phyloP scores from a whole-genome alignment of 2,329 filamentous ascomycete species.

The Fusarium brachygibbosum region DNA sequence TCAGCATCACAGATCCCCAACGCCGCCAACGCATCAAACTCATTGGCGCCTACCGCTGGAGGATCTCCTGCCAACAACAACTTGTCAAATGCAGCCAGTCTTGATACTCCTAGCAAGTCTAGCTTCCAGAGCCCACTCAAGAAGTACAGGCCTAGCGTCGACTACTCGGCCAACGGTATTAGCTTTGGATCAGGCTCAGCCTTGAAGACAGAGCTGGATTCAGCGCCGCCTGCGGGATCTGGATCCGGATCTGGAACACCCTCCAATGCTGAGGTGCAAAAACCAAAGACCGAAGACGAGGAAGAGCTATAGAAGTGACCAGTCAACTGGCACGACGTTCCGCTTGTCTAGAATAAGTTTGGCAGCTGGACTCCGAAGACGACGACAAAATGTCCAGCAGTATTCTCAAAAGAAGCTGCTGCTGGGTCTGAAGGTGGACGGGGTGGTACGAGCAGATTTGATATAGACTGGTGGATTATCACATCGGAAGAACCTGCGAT shows the following conservation, averaged over 20 bases:
- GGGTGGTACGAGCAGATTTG: constrained; percentile 29
- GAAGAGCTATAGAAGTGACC: constrained; percentile 55
- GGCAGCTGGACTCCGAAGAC: constrained; percentile 19
- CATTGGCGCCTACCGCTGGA: constrained; percentile 29
- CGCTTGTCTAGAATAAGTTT: constrained; percentile 2
- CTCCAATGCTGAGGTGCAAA: constrained; percentile 41
- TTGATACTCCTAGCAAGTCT: constrained; percentile 55
- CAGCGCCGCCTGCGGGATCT: constrained; percentile 47
- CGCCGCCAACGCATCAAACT: constrained; percentile 61
- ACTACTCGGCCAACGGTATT: constrained; percentile 46
- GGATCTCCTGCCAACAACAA: constrained; percentile 33
- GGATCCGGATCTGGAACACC: constrained; percentile 35
- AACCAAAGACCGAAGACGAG: constrained; percentile 53
- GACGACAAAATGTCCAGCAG: constrained; percentile 17
- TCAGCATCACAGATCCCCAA: constrained; percentile 55
- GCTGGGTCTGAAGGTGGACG: constrained; percentile 30
- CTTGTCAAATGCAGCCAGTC: constrained; percentile 26
- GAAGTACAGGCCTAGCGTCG: constrained; percentile 75
- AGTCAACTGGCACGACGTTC: constrained; percentile 8
- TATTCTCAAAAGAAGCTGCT: constrained; percentile 10
- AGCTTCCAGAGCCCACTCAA: constrained; percentile 79
- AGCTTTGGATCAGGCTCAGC: constrained; percentile 49
- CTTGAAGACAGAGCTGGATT: constrained; percentile 54
- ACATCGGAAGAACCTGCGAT: constrained; percentile 11
- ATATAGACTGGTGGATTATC: constrained; percentile 37